These are phyloP conservation scores for Reticulomyxa filosa DNA, from an alignment of 78 protist species.

Conservation along the genomic window DNA sequence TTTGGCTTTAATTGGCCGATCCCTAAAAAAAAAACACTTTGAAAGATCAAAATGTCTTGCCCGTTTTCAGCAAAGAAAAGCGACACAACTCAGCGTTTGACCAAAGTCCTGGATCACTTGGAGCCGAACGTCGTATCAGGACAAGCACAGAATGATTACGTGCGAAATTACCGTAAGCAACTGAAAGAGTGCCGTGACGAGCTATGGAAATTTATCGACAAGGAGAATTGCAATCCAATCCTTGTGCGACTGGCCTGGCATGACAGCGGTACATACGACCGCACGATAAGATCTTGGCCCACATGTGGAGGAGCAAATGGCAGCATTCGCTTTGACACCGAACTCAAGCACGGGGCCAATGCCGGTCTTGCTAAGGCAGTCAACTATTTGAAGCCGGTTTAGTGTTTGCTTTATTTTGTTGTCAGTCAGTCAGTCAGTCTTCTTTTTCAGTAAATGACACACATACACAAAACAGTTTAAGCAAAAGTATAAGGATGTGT, in stretches of 20 bases:
- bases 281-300: background rate
- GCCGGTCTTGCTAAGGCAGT: constrained; percentile 1
- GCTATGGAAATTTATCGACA: background rate
- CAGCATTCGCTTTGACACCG: constrained; percentile 3
- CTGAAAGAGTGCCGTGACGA: background rate
- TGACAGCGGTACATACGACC: constrained; percentile 1
- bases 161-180: background rate
- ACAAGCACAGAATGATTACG: too few relatives aligned
- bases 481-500: background rate
- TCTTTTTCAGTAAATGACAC: too few relatives aligned
- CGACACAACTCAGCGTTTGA: too few relatives aligned
- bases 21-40: too few relatives aligned
- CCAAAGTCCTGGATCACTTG: too few relatives aligned
- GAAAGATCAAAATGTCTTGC: too few relatives aligned
- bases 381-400: background rate
- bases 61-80: too few relatives aligned
- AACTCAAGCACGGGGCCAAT: constrained; percentile 2
- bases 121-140: too few relatives aligned
- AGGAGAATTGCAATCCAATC: constrained; percentile 4
- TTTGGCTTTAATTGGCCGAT: too few relatives aligned
- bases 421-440: too few relatives aligned
- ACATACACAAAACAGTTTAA: too few relatives aligned
- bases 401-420: too few relatives aligned
- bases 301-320: constrained; percentile 2
- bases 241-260: constrained; percentile 9